A percentile compares a stretch with the other conserved stretches of the same genome.
Conservation (phyloP, 345 rosid genomes). For the Camelina laxa region DNA sequence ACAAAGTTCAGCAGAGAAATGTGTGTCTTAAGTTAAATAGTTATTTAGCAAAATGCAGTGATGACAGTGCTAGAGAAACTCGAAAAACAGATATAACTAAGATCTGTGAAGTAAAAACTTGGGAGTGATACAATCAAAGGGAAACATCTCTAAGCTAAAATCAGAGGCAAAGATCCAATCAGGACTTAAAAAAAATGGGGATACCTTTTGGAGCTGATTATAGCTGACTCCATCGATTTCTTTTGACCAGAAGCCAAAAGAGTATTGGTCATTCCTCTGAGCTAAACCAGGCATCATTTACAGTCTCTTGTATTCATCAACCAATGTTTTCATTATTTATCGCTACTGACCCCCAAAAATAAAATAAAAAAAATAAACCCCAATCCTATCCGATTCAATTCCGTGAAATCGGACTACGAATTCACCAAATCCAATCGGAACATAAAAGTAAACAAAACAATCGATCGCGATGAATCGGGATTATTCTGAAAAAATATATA, state of each 20-base stretch:
- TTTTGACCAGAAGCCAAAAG: slow-evolving; percentile 85
- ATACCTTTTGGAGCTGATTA: slow-evolving; percentile 84
- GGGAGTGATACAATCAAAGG: slow-evolving; percentile 12
- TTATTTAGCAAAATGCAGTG: too few species aligned
- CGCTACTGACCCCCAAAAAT: not conserved
- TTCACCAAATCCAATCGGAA: slow-evolving; percentile 16
- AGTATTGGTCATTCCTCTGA: slow-evolving; percentile 68
- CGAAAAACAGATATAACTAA: too few species aligned
- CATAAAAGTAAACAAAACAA: not conserved
- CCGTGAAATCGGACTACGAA: slow-evolving; percentile 16
- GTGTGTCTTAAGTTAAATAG: too few species aligned
- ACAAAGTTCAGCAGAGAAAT: not conserved
- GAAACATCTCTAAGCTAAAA: slow-evolving; percentile 19
- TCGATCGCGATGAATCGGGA: slow-evolving; percentile 41
- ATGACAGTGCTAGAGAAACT: too few species aligned
- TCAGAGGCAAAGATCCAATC: not conserved
- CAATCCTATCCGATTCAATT: slow-evolving; percentile 37
- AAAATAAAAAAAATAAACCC: slow-evolving; percentile 23
- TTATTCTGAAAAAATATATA: not conserved
- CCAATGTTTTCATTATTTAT: slow-evolving; percentile 37
- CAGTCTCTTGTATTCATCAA: slow-evolving; percentile 43
- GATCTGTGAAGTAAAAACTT: slow-evolving; percentile 10
- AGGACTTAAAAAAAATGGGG: not conserved
- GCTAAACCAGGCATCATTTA: slow-evolving; percentile 88
- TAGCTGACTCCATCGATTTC: slow-evolving; percentile 72